Base-by-base conservation (phyloP, 2,329 filamentous ascomycete genomes). In the Penicillium decumbens region DNA sequence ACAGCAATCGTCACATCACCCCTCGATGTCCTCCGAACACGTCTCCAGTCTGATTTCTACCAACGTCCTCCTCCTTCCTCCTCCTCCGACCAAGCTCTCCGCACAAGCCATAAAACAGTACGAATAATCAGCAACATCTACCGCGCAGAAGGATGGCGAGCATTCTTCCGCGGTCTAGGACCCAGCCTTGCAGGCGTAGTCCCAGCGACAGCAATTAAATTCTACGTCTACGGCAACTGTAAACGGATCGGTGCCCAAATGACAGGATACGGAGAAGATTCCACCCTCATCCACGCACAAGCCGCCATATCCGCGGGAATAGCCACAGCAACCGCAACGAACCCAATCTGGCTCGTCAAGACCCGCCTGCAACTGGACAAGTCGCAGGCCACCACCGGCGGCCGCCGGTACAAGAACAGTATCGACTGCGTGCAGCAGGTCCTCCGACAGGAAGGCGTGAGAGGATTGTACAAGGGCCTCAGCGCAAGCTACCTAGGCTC, bases 1-100 rank as follows among this genome's bases (percentile, higher is more conserved):
- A 95, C 89, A 9, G 92, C 91, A 45, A 80, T 96, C 45, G 86
- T 95, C 53, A 95, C 91, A 44, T 96, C 91, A 67, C 92, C 92
- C 30, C 83, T 97, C 59, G 92, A 97, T 75, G 92, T 97, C 51
- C 95, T 96, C 70, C 95, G 96, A 77, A 97, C 92, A 37, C 95
- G 95, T 70, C 76, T 97, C 49, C 92, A 97, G 70, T 90, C 89
- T 10, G 91, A 95, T 66, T 95, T 93, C 69, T 96, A 96, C 76
- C 89, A 95, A 70, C 80, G 57, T 81, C 62, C 66, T 79, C 71
- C 60, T 79, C 71, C 60, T n/a, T n/a, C n/a, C 45, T 58, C 54
- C 75, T 67, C 57, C 71, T 88, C 7, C 65, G 81, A 18, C 81
- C 62, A 47, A 51, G 62, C 51, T 23, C 50, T 45, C 18, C 45